Conservation (phyloP, 495 filamentous ascomycete genomes). For the Penicillium egyptiacum region DNA sequence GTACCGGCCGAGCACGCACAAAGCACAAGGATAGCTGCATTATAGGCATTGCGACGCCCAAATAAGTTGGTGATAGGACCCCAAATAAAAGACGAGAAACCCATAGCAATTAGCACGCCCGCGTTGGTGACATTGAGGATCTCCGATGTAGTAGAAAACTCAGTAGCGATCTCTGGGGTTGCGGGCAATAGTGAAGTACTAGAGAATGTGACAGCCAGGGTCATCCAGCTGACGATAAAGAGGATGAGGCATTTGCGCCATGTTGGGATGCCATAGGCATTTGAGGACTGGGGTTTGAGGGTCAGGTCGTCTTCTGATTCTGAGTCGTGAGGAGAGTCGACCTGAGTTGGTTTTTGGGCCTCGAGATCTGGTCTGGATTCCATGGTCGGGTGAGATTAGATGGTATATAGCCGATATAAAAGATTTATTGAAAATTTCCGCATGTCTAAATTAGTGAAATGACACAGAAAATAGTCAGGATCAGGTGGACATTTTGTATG, state of each 20-base stretch:
- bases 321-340: constrained; percentile 20
- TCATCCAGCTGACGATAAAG: constrained; percentile 46
- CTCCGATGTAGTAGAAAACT: constrained; percentile 40
- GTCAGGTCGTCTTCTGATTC: constrained; percentile 18
- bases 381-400: constrained; percentile 1
- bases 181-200: constrained; percentile 45
- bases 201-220: constrained; percentile 44
- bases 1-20: constrained; percentile 37
- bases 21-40: constrained; percentile 40
- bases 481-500: constrained; percentile 11
- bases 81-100: constrained; percentile 54
- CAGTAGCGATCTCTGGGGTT: constrained; percentile 41
- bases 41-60: constrained; percentile 38
- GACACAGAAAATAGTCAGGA: neutral
- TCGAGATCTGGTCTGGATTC: constrained; percentile 21
- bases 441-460: neutral
- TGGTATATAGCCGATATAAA: neutral
- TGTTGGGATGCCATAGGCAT: constrained; percentile 31
- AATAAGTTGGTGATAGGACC: constrained; percentile 46
- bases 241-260: constrained; percentile 49
- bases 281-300: constrained; percentile 17
- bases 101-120: constrained; percentile 57
- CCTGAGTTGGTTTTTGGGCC: constrained; percentile 25
- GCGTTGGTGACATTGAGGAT: constrained; percentile 49
- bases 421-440: neutral